These are phyloP conservation scores for Mycena floridula DNA, from an alignment of 768 basidiomycete species.

Conservation along the genomic window DNA sequence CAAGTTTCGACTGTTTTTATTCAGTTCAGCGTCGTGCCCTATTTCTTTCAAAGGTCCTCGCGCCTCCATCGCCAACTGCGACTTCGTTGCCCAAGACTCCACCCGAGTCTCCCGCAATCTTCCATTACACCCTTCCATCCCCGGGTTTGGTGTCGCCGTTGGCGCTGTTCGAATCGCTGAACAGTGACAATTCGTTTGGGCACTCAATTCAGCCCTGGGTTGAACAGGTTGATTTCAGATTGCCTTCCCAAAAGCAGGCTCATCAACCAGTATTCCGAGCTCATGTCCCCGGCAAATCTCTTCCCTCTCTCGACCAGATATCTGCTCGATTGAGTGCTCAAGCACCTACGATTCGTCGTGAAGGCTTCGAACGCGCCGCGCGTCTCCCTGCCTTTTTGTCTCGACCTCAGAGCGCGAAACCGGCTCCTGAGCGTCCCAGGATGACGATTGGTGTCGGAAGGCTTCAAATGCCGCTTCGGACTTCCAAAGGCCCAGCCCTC, in stretches of 20 bases:
- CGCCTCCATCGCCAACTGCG: slow-evolving; percentile 59
- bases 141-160: slow-evolving; percentile 61
- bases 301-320: slow-evolving; percentile 76
- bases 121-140: slow-evolving; percentile 65
- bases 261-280: slow-evolving; percentile 9
- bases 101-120: slow-evolving; percentile 63
- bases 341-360: slow-evolving; percentile 17
- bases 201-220: slow-evolving; percentile 43
- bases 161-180: slow-evolving; percentile 47
- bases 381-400: slow-evolving; percentile 29
- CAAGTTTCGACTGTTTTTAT: slow-evolving; percentile 2
- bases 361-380: slow-evolving; percentile 13
- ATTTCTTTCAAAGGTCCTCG: slow-evolving; percentile 68
- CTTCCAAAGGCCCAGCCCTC: slow-evolving; percentile 17
- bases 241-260: slow-evolving; percentile 23
- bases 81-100: slow-evolving; percentile 55
- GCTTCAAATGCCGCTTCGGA: slow-evolving; percentile 34
- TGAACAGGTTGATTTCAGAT: slow-evolving; percentile 61
- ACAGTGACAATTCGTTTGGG: slow-evolving; percentile 22
- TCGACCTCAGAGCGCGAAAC: slow-evolving; percentile 15
- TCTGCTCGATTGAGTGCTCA: slow-evolving; percentile 51
- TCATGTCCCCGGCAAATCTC: slow-evolving; percentile 15
- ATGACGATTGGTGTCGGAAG: slow-evolving; percentile 33
- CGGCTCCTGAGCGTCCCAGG: slow-evolving; percentile 14
- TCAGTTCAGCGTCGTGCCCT: slow-evolving; percentile 70